A percentile compares a stretch with the other conserved stretches of the same genome.
Evolutionary conservation across 768 basidiomycete species (phyloP).

Genomic region (Infundibulicybe gibba): DNA sequence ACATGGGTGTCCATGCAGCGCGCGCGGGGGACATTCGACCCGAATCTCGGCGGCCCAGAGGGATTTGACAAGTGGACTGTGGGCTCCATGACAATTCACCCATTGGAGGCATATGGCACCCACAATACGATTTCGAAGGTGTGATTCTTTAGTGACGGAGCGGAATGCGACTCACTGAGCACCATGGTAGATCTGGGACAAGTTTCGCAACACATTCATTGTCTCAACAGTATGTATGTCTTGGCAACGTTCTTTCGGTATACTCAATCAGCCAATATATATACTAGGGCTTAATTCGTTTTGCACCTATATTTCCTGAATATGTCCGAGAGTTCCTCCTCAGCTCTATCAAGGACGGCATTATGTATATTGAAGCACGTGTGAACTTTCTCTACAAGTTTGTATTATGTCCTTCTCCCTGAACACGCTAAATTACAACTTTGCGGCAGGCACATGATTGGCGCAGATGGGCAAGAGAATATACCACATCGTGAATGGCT

Average conservation of each 20-base stretch:
- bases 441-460: constrained; percentile 46
- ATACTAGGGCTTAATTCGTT: constrained; percentile 40
- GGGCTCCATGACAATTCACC: constrained; percentile 60
- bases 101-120: constrained; percentile 67
- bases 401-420: constrained; percentile 9
- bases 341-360: constrained; percentile 64
- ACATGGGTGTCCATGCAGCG: constrained; percentile 53
- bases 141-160: not conserved
- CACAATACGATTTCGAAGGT: constrained; percentile 72
- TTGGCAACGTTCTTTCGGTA: not conserved
- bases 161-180: not conserved
- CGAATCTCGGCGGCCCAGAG: constrained; percentile 50
- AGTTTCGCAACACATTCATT: constrained; percentile 55
- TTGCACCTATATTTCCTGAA: constrained; percentile 52
- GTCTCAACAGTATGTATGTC: constrained; percentile 39
- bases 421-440: constrained; percentile 1
- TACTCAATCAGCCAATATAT: not conserved
- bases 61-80: constrained; percentile 71
- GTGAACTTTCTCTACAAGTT: constrained; percentile 63
- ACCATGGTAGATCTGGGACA: constrained; percentile 66
- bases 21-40: constrained; percentile 52
- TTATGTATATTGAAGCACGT: constrained; percentile 67
- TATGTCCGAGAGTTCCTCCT: constrained; percentile 64
- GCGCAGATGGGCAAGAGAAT: constrained; percentile 51
- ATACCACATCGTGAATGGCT: constrained; percentile 62